Percentiles rank a stretch among this genome's conserved stretches.
Evolutionary conservation across 2,329 filamentous ascomycete species (phyloP).

Genomic region (Curvularia sp.): DNA sequence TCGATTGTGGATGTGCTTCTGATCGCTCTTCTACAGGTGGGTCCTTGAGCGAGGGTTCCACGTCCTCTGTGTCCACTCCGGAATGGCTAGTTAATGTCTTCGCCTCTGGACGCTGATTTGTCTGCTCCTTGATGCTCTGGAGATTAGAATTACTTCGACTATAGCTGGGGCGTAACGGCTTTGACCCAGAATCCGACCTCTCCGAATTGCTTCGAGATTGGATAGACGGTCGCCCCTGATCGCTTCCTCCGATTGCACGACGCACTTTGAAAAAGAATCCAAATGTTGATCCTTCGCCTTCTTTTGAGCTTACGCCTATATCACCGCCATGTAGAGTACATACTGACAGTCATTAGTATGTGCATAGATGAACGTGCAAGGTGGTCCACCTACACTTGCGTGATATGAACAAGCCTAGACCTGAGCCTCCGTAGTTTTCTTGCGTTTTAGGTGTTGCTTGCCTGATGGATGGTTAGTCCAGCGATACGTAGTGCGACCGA

Average conservation of each 20-base stretch:
- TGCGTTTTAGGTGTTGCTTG: conserved; percentile 52
- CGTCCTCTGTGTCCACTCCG: conserved; percentile 21
- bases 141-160: conserved; percentile 41
- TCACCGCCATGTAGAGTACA: conserved; percentile 51
- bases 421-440: conserved; percentile 54
- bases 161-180: conserved; percentile 33
- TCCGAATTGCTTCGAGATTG: conserved; percentile 38
- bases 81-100: conserved; percentile 18
- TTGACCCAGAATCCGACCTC: conserved; percentile 18
- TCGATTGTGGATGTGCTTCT: conserved; percentile 38
- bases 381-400: conserved; percentile 40
- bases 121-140: conserved; percentile 34
- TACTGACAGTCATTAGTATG: conserved; percentile 24
- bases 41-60: conserved; percentile 39
- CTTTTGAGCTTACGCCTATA: conserved; percentile 47
- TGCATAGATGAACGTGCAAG: too few species aligned
- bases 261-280: conserved; percentile 50
- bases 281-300: conserved; percentile 49
- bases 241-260: conserved; percentile 29
- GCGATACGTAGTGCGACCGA: not conserved
- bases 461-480: conserved; percentile 21
- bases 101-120: conserved; percentile 23
- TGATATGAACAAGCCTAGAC: conserved; percentile 49
- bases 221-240: conserved; percentile 37
- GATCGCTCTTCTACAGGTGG: conserved; percentile 42